A percentile compares a stretch with the other conserved stretches of the same genome.
These are phyloP conservation scores for Sclerotinia sclerotiorum DNA, from an alignment of 2,329 filamentous ascomycete species.

Conservation along the genomic window DNA sequence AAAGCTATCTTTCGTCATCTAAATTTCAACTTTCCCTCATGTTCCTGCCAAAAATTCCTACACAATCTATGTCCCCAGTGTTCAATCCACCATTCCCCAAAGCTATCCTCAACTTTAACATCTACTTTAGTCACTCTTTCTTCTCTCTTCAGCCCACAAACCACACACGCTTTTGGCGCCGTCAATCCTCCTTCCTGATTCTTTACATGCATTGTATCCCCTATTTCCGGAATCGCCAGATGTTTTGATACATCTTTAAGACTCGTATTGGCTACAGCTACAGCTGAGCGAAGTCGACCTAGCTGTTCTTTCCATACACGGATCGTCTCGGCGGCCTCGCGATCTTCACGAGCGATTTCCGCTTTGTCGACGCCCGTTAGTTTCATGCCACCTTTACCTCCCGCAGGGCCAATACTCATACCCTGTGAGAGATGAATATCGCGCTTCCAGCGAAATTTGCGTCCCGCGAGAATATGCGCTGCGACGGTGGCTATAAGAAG, in stretches of 20 bases:
- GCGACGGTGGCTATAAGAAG: slow-evolving; percentile 65
- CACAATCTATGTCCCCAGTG: slow-evolving; percentile 82
- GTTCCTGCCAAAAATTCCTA: slow-evolving; percentile 79
- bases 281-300: slow-evolving; percentile 69
- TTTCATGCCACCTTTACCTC: slow-evolving; percentile 86
- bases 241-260: slow-evolving; percentile 39
- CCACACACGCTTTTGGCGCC: slow-evolving; percentile 72
- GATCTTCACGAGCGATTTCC: slow-evolving; percentile 78
- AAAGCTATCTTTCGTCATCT: background rate
- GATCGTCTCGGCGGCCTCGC: slow-evolving; percentile 77
- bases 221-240: slow-evolving; percentile 64
- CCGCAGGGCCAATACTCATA: slow-evolving; percentile 77
- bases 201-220: slow-evolving; percentile 66
- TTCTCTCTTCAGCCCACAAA: slow-evolving; percentile 86
- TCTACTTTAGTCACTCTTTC: slow-evolving; percentile 75
- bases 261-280: slow-evolving; percentile 61
- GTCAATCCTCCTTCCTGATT: slow-evolving; percentile 71
- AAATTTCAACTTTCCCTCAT: slow-evolving; percentile 63
- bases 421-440: slow-evolving; percentile 81
- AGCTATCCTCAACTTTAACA: slow-evolving; percentile 77
- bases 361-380: slow-evolving; percentile 80
- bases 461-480: slow-evolving; percentile 79
- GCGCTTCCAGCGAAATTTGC: slow-evolving; percentile 86
- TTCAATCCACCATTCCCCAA: slow-evolving; percentile 95
- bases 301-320: slow-evolving; percentile 73